Evolutionary conservation across 140 eudicot species (phyloP).

Genomic region (Cichorium intybus): DNA sequence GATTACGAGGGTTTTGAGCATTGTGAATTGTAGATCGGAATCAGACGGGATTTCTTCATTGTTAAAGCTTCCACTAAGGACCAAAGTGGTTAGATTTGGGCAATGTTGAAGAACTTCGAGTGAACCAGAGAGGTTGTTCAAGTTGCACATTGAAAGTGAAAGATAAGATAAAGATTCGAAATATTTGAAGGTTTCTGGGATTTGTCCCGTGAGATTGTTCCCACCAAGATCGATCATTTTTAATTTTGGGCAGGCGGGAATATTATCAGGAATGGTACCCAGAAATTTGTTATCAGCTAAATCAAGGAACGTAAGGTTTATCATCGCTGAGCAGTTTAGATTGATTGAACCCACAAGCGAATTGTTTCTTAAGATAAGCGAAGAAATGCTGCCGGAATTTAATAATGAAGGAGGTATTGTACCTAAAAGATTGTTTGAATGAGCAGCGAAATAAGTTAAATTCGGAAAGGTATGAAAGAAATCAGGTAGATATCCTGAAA

Average conservation of each 20-base stretch:
- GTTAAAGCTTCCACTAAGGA: constrained; percentile 52
- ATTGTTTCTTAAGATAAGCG: constrained; percentile 51
- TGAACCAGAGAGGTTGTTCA: constrained; percentile 45
- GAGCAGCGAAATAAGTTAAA: constrained; percentile 49
- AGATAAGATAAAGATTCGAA: constrained; percentile 44
- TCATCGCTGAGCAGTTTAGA: constrained; percentile 55
- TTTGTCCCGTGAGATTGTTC: constrained; percentile 44
- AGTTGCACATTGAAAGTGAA: constrained; percentile 46
- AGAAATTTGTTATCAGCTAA: constrained; percentile 42
- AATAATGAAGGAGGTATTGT: constrained; percentile 43
- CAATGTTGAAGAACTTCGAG: constrained; percentile 52
- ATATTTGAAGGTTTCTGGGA: constrained; percentile 53
- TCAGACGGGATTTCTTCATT: constrained; percentile 44
- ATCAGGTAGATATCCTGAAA: constrained; percentile 59
- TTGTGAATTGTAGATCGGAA: constrained; percentile 34
- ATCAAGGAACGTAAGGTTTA: constrained; percentile 45
- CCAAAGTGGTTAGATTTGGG: constrained; percentile 45
- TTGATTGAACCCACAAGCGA: constrained; percentile 40
- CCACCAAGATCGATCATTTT: constrained; percentile 45
- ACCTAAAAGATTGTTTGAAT: constrained; percentile 52
- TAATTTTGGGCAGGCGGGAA: constrained; percentile 37
- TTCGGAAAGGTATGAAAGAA: constrained; percentile 37
- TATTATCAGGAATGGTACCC: constrained; percentile 45
- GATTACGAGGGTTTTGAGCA: constrained; percentile 41
- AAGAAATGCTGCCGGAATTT: constrained; percentile 40